Evolutionary conservation across 116 monocot genomes (phyloP).

Genomic region (Papilionanthe hybrid): DNA sequence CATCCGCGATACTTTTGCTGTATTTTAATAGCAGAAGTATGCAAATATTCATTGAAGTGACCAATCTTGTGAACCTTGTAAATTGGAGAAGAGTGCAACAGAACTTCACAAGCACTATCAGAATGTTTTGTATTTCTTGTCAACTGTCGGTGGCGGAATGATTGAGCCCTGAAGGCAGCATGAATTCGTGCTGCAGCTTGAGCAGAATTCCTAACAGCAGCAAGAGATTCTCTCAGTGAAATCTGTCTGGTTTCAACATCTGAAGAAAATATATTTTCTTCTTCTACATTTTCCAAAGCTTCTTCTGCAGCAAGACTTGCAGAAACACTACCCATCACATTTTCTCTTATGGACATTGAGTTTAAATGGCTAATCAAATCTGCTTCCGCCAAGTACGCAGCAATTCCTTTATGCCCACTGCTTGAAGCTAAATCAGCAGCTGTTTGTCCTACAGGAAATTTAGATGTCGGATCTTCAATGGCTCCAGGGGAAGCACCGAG

Average conservation of each 20-base stretch:
- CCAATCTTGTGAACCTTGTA: slow-evolving; percentile 13
- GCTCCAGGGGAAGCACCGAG: slow-evolving; percentile 62
- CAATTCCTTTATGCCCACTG: slow-evolving; percentile 71
- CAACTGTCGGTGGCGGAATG: slow-evolving; percentile 34
- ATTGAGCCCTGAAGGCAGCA: slow-evolving; percentile 45
- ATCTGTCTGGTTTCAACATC: slow-evolving; percentile 16
- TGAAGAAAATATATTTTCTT: slow-evolving; percentile 3
- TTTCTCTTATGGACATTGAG: slow-evolving; percentile 26
- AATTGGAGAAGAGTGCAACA: slow-evolving; percentile 22
- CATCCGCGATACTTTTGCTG: slow-evolving; percentile 65
- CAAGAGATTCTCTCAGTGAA: slow-evolving; percentile 37
- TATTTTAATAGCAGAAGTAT: slow-evolving; percentile 38
- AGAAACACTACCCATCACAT: slow-evolving; percentile 21
- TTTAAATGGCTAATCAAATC: slow-evolving; percentile 57
- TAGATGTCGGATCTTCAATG: slow-evolving; percentile 56
- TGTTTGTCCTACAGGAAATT: slow-evolving; percentile 47
- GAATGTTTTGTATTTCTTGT: slow-evolving; percentile 11
- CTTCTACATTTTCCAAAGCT: slow-evolving; percentile 16
- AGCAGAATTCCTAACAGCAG: slow-evolving; percentile 51
- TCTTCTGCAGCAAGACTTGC: slow-evolving; percentile 37
- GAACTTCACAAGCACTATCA: slow-evolving; percentile 19
- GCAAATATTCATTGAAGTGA: slow-evolving; percentile 31
- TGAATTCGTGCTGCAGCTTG: slow-evolving; percentile 60
- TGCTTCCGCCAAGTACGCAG: slow-evolving; percentile 70
- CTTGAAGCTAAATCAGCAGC: slow-evolving; percentile 74